Conservation (phyloP, 257 asterid species). For the Oldenlandia corymbosa region DNA sequence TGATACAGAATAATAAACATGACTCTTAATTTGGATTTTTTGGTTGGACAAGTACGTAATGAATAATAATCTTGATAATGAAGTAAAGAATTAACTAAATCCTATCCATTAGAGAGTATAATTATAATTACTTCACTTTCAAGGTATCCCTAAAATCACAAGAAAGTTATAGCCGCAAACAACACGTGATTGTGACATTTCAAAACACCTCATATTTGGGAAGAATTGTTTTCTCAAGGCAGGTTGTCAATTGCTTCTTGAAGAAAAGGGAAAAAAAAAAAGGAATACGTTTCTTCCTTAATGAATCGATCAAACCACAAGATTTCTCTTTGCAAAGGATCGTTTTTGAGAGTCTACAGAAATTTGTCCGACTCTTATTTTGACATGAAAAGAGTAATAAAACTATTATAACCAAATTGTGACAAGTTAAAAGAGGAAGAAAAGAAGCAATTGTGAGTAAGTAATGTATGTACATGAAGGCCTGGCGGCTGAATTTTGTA, state of each 20-base stretch:
- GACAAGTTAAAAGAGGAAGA: not conserved
- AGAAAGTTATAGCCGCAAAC: not conserved
- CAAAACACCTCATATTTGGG: not conserved
- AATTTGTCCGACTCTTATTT: no score
- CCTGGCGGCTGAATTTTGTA: not conserved
- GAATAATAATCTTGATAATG: constrained; percentile 8
- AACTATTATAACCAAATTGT: no score
- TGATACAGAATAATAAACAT: no score
- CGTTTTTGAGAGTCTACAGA: no score
- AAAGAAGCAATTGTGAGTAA: not conserved
- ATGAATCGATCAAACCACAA: no score
- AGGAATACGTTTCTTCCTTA: no score
- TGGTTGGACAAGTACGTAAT: not conserved
- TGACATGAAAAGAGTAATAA: no score
- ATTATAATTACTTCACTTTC: constrained; percentile 6
- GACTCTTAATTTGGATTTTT: not conserved
- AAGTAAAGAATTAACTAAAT: constrained; percentile 7
- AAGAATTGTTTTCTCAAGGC: not conserved
- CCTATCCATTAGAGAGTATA: not conserved
- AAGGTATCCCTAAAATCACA: constrained; percentile 12
- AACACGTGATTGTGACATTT: constrained; percentile 8
- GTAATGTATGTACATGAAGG: not conserved
- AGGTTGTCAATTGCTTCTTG: no score
- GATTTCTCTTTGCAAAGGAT: no score
- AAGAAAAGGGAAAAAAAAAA: no score